Base-by-base conservation (phyloP, 2,329 filamentous ascomycete genomes). In the Chrysosporium keratinophilum region DNA sequence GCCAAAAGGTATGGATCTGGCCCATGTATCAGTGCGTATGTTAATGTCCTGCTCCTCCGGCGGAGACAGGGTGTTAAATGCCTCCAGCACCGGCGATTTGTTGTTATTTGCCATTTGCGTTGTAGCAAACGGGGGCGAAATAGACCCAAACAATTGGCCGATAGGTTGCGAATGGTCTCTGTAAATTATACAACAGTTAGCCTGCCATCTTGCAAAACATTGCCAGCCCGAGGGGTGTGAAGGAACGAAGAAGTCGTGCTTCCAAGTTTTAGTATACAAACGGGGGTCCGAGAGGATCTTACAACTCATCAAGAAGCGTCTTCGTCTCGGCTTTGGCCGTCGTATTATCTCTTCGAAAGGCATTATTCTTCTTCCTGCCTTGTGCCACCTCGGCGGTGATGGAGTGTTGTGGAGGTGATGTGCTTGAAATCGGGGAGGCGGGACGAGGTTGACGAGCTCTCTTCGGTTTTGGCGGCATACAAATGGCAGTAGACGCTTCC, bases 401-500 rank as follows among this genome's bases (percentile, higher is more conserved):
- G 19, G 53, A 53, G n/a, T 52, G 42, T 33, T 34, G 48, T 45
- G 65, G 61, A 19, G 57, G 50, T 37, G 64, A 58, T 14, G 65
- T 57, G 47, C 52, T 62, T 40, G 66, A 64, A 57, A 66, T 63
- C 58, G 66, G 64, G 44, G 64, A 57, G 33, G 63, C 67, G 62
- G 60, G 69, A 62, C 61, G 67, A 39, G 67, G 64, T 58, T 67
- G 69, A 62, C 63, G 65, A 60, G 65, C 66, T 54, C 68, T 64
- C 65, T 69, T 69, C 61, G 67, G 67, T 54, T 65, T 64, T 63
- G 68, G 67, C 65, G 65, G 68, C 70, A 72, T 72, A 64, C 67
- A 72, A 71, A 62, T 28, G 60, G 60, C 42, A 5, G 3, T 51
- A 41, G 15, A 45, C 31, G 12, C 12, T 14, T 37, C 43, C n/a